Evolutionary conservation across 208 protist species (phyloP).

Genomic region (Acanthamoeba rhysodes): DNA sequence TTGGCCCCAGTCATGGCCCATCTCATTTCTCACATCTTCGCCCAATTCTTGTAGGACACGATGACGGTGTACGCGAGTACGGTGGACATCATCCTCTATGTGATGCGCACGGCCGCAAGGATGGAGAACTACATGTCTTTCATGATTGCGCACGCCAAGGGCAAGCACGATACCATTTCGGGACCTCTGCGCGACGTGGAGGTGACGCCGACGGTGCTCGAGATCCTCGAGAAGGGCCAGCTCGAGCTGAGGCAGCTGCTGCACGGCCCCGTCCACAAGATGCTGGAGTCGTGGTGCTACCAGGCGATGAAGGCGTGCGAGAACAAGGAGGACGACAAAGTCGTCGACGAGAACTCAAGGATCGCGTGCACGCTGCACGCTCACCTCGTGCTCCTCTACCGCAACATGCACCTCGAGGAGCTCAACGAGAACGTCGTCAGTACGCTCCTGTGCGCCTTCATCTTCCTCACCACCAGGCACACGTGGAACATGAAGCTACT

Average conservation of each 20-base stretch:
- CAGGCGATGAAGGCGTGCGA: constrained; percentile 75
- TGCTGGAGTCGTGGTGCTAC: constrained; percentile 75
- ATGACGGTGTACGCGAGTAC: constrained; percentile 74
- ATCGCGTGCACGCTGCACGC: constrained; percentile 79
- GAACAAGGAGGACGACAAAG: constrained; percentile 73
- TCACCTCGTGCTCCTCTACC: constrained; percentile 85
- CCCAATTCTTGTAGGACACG: neutral
- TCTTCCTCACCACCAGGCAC: constrained; percentile 87
- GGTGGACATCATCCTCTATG: constrained; percentile 75
- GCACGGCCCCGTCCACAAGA: constrained; percentile 62
- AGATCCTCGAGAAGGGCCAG: constrained; percentile 55
- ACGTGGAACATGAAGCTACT: constrained; percentile 79
- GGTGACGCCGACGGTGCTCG: constrained; percentile 62
- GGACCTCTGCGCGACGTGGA: constrained; percentile 52
- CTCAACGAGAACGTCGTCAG: constrained; percentile 66
- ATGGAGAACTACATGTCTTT: constrained; percentile 72
- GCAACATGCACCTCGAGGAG: constrained; percentile 75
- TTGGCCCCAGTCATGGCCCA: neutral
- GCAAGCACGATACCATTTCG: constrained; percentile 64
- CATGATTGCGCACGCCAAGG: constrained; percentile 68
- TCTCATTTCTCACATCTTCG: neutral
- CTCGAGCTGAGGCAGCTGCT: constrained; percentile 34
- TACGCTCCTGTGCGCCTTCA: constrained; percentile 77
- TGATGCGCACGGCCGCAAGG: constrained; percentile 67
- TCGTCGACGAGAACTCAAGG: constrained; percentile 68